Percentiles rank a stretch among this genome's conserved stretches.
These are phyloP conservation scores for Xylariaceae sp. DNA, from an alignment of 2,329 filamentous ascomycete genomes.

Conservation along the genomic window DNA sequence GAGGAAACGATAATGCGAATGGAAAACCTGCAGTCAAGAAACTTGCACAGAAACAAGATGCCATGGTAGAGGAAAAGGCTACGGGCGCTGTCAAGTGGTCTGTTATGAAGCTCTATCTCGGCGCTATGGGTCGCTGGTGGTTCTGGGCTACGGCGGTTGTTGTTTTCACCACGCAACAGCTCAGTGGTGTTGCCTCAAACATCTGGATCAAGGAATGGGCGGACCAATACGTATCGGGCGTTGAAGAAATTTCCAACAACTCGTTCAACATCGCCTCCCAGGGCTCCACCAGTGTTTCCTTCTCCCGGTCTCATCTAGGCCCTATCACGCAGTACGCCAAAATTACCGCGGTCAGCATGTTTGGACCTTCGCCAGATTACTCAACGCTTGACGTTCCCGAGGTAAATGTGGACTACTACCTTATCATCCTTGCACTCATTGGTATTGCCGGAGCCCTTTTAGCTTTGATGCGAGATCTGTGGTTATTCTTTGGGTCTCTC, in stretches of 20 bases:
- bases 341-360: conserved; percentile 24
- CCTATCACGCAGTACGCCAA: conserved; percentile 37
- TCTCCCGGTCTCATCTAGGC: conserved; percentile 37
- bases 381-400: conserved; percentile 38
- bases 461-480: conserved; percentile 75
- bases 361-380: conserved; percentile 36
- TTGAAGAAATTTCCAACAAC: conserved; percentile 36
- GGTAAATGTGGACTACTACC: conserved; percentile 79
- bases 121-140: conserved; percentile 92
- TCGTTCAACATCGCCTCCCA: conserved; percentile 36
- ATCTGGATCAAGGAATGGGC: conserved; percentile 95
- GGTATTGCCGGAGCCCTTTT: conserved; percentile 73
- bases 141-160: conserved; percentile 77
- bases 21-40: conserved; percentile 44
- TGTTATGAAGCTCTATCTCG: conserved; percentile 80
- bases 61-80: conserved; percentile 71
- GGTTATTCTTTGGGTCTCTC: conserved; percentile 88
- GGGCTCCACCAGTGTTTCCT: conserved; percentile 32
- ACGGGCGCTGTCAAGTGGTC: conserved; percentile 81
- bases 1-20: conserved; percentile 42
- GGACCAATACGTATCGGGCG: conserved; percentile 65
- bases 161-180: conserved; percentile 76
- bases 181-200: conserved; percentile 81
- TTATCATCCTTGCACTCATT: conserved; percentile 74
- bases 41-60: conserved; percentile 46